Conservation (phyloP, 495 filamentous ascomycete genomes). For the Gamarada debralockiae region DNA sequence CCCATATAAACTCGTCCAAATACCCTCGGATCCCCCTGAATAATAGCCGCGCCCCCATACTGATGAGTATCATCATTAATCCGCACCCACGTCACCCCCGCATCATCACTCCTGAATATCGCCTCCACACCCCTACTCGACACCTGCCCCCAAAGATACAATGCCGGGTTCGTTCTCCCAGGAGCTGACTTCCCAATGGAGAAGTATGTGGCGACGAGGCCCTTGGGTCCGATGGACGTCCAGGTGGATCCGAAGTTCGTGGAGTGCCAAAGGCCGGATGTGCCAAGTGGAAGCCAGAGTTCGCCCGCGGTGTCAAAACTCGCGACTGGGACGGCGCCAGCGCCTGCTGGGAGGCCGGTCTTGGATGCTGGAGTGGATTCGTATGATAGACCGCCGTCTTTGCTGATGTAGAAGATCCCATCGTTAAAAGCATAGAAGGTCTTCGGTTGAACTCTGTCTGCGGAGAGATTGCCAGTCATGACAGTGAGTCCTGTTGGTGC, state of each 20-base stretch:
- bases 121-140: too few relatives aligned
- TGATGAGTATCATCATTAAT: too few relatives aligned
- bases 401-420: slow-evolving; percentile 6
- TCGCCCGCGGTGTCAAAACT: slow-evolving; percentile 6
- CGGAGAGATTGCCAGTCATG: not conserved
- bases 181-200: slow-evolving; percentile 5
- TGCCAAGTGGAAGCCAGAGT: slow-evolving; percentile 9
- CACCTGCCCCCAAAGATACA: too few relatives aligned
- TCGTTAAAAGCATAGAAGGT: slow-evolving; percentile 9
- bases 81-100: too few relatives aligned
- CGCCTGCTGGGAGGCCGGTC: not conserved
- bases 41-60: too few relatives aligned
- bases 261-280: not conserved
- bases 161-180: not conserved
- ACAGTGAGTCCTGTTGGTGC: slow-evolving; percentile 4
- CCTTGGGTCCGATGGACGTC: not conserved
- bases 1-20: too few relatives aligned
- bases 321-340: not conserved
- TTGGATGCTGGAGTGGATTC: not conserved
- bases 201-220: slow-evolving; percentile 1
- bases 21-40: too few relatives aligned
- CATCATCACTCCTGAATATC: too few relatives aligned
- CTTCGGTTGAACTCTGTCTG: slow-evolving; percentile 9
- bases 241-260: slow-evolving; percentile 3
- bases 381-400: slow-evolving; percentile 5